Evolutionary conservation across 75 land plant species (phyloP), one percentile per base, ranked within the genome.

Genomic region (Selaginella tamariscina): DNA sequence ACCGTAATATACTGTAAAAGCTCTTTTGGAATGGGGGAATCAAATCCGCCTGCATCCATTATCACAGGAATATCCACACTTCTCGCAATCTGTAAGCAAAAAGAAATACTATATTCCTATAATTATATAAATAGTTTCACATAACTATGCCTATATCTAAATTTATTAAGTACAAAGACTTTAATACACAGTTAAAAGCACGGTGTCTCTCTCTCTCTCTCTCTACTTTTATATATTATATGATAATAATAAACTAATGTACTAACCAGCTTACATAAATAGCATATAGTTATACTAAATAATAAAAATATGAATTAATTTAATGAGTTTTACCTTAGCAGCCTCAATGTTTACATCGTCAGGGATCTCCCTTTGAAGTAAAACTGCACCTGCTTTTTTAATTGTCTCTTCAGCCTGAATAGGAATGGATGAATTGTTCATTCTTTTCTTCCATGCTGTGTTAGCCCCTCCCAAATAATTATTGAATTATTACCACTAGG

Each of bases 401-500:
- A 93, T 84, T 23, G 82, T 32, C 33, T 80, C 70, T 67, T 86
- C 74, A 1, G 80, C 83, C 49, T 39, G 49, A 15, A 39, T 15
- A 15, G 49, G 49, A 39, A 39, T 39, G 49, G 49, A 5, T 15
- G 49, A 39, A 5, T 5, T 5, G 55, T 65, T 70, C 28, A 67
- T 27, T 32, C 71, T 62, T 32, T 84, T 84, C 98, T 89, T 89
- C 27, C 82, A 68, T 27, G 27, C 54, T 77, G 82, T 81, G 56
- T 93, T 93, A 1, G 98, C 86, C 15, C 98, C 98, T 29, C 98
- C 96, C 31, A 93, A 70, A 93, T 89, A 71, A 93, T 83, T 32
- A 93, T 93, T 0, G 91, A 86, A 68, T 89, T 93, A 70, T 89
- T 80, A 59, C 98, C 98, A 57, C 70, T 82, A 28, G 84, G 73